Percentiles rank a stretch among this genome's conserved stretches.
Conservation (phyloP, 228 moss, liverwort and hornwort genomes). For the Sphagnum magellanicum region DNA sequence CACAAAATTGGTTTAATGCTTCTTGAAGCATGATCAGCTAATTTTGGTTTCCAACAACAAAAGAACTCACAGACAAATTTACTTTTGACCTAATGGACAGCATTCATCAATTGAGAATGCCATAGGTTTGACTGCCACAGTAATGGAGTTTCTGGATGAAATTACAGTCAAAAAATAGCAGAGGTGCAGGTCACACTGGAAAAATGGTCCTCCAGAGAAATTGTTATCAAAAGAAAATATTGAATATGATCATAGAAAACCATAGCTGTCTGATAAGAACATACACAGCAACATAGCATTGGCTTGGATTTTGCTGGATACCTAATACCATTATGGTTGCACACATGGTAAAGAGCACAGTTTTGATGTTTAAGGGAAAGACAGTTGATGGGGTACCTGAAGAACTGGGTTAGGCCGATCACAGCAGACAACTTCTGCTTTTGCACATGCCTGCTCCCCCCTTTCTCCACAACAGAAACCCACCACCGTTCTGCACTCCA, state of each 20-base stretch:
- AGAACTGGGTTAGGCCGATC: conserved; percentile 82
- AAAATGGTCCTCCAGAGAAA: too few relatives aligned
- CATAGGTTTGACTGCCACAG: background rate
- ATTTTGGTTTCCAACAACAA: too few relatives aligned
- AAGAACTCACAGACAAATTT: too few relatives aligned
- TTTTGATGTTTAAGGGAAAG: background rate
- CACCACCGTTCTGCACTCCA: conserved; percentile 10
- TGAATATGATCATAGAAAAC: background rate
- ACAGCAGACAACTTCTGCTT: conserved; percentile 68
- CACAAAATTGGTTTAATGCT: too few relatives aligned
- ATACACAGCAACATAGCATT: background rate
- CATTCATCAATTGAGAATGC: background rate
- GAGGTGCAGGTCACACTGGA: too few relatives aligned
- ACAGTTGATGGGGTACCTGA: conserved; percentile 37
- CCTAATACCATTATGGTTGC: background rate
- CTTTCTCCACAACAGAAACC: conserved; percentile 48
- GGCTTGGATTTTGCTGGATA: background rate
- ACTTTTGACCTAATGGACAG: background rate
- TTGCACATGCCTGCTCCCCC: conserved; percentile 54
- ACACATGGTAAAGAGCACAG: background rate
- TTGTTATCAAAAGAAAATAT: background rate
- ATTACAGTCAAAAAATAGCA: too few relatives aligned
- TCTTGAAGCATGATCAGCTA: too few relatives aligned
- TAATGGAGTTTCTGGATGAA: background rate
- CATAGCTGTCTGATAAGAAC: background rate